Percentiles rank a stretch among this genome's conserved stretches.
phyloP scores from a whole-genome alignment of 352 stramenopile genomes.

The Phytopythium sindhum region DNA sequence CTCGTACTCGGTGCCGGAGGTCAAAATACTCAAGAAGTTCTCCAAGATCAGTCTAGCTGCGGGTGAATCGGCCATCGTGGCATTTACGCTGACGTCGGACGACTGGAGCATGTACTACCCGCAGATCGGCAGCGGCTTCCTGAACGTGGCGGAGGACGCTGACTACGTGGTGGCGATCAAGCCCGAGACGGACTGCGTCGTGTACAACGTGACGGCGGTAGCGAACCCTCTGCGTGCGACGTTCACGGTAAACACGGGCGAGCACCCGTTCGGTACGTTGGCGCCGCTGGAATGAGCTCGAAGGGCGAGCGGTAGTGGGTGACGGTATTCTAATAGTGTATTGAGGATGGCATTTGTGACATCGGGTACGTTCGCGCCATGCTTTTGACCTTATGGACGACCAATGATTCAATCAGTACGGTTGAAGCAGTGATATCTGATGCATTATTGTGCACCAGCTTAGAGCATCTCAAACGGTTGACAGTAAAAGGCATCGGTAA shows the following conservation, averaged over 20 bases:
- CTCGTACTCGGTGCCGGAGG: slow-evolving; percentile 57
- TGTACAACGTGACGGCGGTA: slow-evolving; percentile 28
- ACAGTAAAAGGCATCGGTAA: no score
- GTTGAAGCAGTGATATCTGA: no score
- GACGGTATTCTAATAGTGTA: no score
- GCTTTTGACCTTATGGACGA: no score
- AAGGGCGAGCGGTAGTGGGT: no score
- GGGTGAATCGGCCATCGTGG: slow-evolving; percentile 29
- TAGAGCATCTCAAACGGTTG: no score
- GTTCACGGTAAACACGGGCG: slow-evolving; percentile 31
- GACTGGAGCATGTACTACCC: slow-evolving; percentile 66
- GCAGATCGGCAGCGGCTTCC: slow-evolving; percentile 40
- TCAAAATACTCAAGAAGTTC: slow-evolving; percentile 83
- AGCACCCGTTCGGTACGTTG: not conserved
- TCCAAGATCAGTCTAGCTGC: slow-evolving; percentile 66
- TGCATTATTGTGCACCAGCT: no score
- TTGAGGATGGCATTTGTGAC: no score
- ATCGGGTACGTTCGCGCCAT: no score
- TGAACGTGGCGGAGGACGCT: slow-evolving; percentile 50
- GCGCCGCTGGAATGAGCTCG: no score
- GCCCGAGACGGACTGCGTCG: no score
- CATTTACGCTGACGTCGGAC: slow-evolving; percentile 39
- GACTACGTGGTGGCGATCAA: slow-evolving; percentile 64
- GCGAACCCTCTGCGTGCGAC: slow-evolving; percentile 32
- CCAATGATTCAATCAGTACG: no score